Evolutionary conservation across 2,329 filamentous ascomycete species (phyloP).

Genomic region (Trichoderma harzianum): DNA sequence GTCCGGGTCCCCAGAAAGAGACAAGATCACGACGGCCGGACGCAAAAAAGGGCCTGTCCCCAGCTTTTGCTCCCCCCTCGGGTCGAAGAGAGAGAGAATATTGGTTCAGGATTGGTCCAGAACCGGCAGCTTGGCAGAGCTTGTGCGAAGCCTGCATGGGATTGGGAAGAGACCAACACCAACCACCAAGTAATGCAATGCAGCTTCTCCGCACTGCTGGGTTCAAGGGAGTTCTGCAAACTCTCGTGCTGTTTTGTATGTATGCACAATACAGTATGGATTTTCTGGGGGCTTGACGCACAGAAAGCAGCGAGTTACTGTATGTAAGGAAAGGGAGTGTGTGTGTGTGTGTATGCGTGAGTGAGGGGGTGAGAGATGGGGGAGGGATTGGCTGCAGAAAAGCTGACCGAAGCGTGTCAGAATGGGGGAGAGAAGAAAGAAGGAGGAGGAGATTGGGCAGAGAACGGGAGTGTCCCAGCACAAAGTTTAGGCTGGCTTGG

Average conservation of each 20-base stretch:
- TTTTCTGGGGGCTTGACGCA: background rate
- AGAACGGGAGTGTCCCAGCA: background rate
- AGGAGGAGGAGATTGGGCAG: background rate
- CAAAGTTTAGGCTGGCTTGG: conserved; percentile 3
- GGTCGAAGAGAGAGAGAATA: background rate
- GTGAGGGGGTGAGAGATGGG: background rate
- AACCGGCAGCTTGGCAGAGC: background rate
- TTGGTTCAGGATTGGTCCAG: conserved; percentile 3
- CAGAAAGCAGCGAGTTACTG: background rate
- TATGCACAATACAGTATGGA: too few species aligned
- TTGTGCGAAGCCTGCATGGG: background rate
- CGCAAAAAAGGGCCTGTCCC: background rate
- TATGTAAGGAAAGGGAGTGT: background rate
- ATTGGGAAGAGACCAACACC: background rate
- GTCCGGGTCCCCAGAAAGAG: conserved; percentile 1
- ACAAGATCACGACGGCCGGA: background rate
- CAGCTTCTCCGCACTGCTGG: conserved; percentile 1
- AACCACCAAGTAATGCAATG: background rate
- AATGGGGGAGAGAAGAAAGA: background rate
- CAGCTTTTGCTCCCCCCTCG: background rate
- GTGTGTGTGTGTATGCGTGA: background rate
- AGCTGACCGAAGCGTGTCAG: background rate
- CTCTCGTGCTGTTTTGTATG: background rate
- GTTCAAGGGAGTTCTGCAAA: background rate
- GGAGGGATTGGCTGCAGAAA: background rate